Percentiles rank a stretch among this genome's conserved stretches.
phyloP scores from a whole-genome alignment of 257 asterid species.

The Salvia splendens region DNA sequence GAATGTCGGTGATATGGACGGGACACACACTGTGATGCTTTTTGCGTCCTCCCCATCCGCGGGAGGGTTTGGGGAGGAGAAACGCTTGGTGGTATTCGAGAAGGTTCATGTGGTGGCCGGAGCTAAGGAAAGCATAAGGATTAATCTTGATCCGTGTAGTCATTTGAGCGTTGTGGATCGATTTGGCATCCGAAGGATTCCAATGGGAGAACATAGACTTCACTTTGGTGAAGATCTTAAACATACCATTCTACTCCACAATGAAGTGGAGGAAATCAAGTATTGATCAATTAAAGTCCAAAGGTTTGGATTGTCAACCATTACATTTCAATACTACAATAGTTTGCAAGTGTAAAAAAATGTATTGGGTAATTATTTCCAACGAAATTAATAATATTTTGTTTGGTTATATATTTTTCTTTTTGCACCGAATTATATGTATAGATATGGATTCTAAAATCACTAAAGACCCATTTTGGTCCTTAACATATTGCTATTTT shows the following conservation, averaged over 20 bases:
- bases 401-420: not conserved
- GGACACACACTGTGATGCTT: constrained; percentile 64
- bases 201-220: constrained; percentile 76
- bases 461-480: too few relatives aligned
- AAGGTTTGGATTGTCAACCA: constrained; percentile 19
- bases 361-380: constrained; percentile 28
- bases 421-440: too few relatives aligned
- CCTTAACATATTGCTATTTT: too few relatives aligned
- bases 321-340: constrained; percentile 25
- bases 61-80: constrained; percentile 33
- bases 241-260: constrained; percentile 56
- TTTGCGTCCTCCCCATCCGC: constrained; percentile 43
- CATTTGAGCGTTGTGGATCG: constrained; percentile 68
- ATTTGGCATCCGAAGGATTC: constrained; percentile 72
- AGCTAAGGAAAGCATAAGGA: constrained; percentile 41
- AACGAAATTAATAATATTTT: constrained; percentile 20
- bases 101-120: constrained; percentile 55
- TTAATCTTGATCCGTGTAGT: constrained; percentile 54
- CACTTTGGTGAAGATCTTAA: constrained; percentile 68
- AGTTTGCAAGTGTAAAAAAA: constrained; percentile 36
- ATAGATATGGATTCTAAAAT: too few relatives aligned
- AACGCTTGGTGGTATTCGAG: constrained; percentile 64
- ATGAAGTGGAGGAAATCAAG: constrained; percentile 39
- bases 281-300: constrained; percentile 27
- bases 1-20: constrained; percentile 69